phyloP scores from a whole-genome alignment of 1,284 basidiomycete genomes.

The Mycena citricolor region DNA sequence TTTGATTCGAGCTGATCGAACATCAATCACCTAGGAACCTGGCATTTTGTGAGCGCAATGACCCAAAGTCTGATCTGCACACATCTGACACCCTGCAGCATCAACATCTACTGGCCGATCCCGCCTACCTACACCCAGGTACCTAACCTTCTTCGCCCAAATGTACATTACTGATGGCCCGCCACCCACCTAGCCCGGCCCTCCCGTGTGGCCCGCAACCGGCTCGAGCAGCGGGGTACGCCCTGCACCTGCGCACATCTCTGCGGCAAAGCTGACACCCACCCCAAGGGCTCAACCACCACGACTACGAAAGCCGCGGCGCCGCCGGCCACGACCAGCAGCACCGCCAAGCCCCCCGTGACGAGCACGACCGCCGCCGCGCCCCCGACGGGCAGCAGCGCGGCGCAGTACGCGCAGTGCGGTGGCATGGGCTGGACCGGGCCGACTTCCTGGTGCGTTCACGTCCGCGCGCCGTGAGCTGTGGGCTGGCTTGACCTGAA shows the following conservation, averaged over 20 bases:
- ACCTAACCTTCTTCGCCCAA: background rate
- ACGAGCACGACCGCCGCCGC: conserved; percentile 1
- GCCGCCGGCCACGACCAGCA: too few relatives aligned
- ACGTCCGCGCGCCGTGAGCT: background rate
- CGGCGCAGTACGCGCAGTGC: conserved; percentile 9
- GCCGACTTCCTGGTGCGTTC: background rate
- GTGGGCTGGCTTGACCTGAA: background rate
- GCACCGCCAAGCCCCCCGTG: too few relatives aligned
- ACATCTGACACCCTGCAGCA: background rate
- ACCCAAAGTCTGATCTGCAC: background rate
- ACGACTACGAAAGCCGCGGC: too few relatives aligned
- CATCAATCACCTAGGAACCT: conserved; percentile 11
- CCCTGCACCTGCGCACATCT: too few relatives aligned
- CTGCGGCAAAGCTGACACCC: too few relatives aligned
- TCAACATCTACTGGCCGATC: conserved; percentile 21
- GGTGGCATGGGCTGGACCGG: conserved; percentile 10
- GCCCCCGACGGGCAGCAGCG: background rate
- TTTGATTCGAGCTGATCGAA: background rate
- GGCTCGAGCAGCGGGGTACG: background rate
- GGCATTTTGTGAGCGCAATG: conserved; percentile 13
- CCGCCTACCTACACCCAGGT: conserved; percentile 16
- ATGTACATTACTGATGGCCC: background rate
- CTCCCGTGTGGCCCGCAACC: background rate
- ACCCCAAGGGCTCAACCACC: too few relatives aligned
- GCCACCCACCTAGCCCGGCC: conserved; percentile 8